These are phyloP conservation scores for Metarhizium sp. DNA, from an alignment of 2,329 filamentous ascomycete species.

Conservation along the genomic window DNA sequence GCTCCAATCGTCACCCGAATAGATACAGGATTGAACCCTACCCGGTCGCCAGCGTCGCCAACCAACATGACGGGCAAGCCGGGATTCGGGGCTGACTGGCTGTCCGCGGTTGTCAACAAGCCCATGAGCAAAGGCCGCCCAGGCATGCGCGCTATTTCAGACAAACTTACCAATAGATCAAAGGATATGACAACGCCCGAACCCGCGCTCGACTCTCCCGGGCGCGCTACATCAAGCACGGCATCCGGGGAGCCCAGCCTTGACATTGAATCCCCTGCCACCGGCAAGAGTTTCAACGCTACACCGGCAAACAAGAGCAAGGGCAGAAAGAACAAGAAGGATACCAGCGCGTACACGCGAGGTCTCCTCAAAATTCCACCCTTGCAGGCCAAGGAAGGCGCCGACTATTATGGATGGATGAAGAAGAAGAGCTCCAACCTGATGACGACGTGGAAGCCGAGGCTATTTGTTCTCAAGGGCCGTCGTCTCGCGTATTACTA, in stretches of 20 bases:
- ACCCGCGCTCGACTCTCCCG: constrained; percentile 52
- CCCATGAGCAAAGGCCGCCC: constrained; percentile 42
- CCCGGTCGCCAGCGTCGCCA: constrained; percentile 32
- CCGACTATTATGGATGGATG: constrained; percentile 98
- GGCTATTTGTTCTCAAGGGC: constrained; percentile 90
- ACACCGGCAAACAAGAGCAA: constrained; percentile 39
- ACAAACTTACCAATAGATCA: constrained; percentile 52
- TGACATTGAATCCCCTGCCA: constrained; percentile 67
- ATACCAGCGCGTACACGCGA: constrained; percentile 86
- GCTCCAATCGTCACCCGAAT: constrained; percentile 53
- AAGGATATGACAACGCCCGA: constrained; percentile 44
- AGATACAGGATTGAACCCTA: constrained; percentile 33
- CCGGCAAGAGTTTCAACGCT: constrained; percentile 44
- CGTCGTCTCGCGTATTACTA: constrained; percentile 94
- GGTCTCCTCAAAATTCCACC: constrained; percentile 76
- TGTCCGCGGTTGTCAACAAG: constrained; percentile 41
- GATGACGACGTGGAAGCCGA: constrained; percentile 96
- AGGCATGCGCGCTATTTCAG: constrained; percentile 79
- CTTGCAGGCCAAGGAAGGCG: constrained; percentile 71
- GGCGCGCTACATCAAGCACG: constrained; percentile 67
- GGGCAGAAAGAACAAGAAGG: constrained; percentile 76
- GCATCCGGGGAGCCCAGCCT: constrained; percentile 60
- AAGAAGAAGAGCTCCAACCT: constrained; percentile 95
- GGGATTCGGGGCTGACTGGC: constrained; percentile 45
- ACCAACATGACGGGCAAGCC: constrained; percentile 25